These are phyloP conservation scores for Carex cristatella DNA, from an alignment of 176 grass and related monocot species.

Conservation along the genomic window DNA sequence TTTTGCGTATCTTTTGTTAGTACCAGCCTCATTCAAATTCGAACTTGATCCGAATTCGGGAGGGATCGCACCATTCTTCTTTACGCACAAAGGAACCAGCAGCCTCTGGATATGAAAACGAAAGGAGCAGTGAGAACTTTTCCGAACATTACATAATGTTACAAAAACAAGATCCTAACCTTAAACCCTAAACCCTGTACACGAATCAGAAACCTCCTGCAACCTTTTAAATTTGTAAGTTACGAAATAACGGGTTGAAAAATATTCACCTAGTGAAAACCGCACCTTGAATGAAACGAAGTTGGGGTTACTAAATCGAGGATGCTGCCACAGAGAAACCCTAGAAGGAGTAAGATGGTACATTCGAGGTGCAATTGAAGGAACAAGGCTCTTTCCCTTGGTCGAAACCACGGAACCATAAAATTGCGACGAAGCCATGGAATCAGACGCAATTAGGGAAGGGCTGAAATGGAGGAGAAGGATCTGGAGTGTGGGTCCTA, in stretches of 20 bases:
- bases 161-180: not conserved
- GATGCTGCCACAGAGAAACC: not conserved
- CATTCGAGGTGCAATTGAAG: not conserved
- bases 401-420: not conserved
- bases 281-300: not conserved
- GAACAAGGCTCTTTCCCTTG: not conserved
- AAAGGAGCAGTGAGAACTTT: not conserved
- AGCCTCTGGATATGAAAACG: not conserved
- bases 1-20: conserved; percentile 9
- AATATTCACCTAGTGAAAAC: not conserved
- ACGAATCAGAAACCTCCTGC: not conserved
- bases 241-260: not conserved
- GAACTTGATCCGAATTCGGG: not conserved
- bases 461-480: not conserved
- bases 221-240: not conserved
- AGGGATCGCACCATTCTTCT: not conserved
- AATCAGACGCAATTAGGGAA: not conserved
- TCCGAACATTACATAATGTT: not conserved
- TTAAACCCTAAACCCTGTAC: not conserved
- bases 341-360: not conserved
- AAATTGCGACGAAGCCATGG: conserved; percentile 8
- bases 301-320: not conserved
- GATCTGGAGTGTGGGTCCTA: not conserved
- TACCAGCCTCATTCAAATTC: not conserved
- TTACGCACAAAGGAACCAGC: not conserved